Base-by-base conservation (phyloP, 1,284 basidiomycete species). In the Apiotrichum mycotoxinovorans region DNA sequence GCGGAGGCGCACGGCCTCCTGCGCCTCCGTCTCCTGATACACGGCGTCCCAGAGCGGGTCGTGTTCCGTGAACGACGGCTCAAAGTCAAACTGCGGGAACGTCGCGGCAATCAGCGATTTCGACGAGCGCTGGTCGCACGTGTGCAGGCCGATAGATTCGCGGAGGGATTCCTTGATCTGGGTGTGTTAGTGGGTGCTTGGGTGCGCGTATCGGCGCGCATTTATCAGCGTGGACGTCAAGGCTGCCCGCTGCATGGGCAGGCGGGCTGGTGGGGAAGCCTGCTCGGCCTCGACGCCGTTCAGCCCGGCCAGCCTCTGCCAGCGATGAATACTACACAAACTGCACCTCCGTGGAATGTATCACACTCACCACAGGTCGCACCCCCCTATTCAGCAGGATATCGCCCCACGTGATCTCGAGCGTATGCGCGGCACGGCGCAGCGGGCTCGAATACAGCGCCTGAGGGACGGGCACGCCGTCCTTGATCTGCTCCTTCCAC, bases 381-480 rank as follows among this genome's bases (percentile, higher is more conserved):
- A 43, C 48, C 14, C 52, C 51, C 41, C 52, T 45, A 18, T 59
- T 18, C 4, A 70, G 56, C 17, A 69, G 48, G 5, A 71, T 57
- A 40, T 73, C 68, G 4, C 37, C 10, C 71, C 70, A 76, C 0
- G 73, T 75, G 15, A 71, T 61, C n/a, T 66, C 40, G 1, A 74
- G 52, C 12, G 75, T 77, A 14, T 56, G 52, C 7, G 66, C 64
- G 0, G 67, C 56, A 14, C 75, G 58, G 11, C 61, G 54, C 18
- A 76, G 49, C 10, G 74, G 73, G 17, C 60, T 64, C 12, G 69
- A 69, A 60, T 72, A 75, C 11, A 74, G 54, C 0, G 44, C 38
- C 49, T 67, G 51, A 5, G 73, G 74, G 2, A 73, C 49, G 0
- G 75, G 73, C 1, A 66, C 65, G 8, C 61, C 66, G 0, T 46